These are phyloP conservation scores for Paecilomyces fulvus DNA, from an alignment of 2,329 filamentous ascomycete species.

Conservation along the genomic window DNA sequence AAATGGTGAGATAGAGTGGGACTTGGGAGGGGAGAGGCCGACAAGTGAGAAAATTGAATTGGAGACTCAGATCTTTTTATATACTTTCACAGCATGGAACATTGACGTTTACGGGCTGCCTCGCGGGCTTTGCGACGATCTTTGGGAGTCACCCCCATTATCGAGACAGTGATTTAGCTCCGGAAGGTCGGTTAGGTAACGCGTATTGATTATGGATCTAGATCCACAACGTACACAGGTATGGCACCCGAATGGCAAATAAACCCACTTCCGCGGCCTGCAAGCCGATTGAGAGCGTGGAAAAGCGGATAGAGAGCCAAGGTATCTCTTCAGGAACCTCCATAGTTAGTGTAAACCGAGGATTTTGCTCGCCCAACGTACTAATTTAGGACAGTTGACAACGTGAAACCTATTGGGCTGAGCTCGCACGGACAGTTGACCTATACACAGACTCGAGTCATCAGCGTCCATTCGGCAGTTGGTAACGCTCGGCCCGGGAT, in stretches of 20 bases:
- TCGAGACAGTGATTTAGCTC: background rate
- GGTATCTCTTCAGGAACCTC: too few relatives aligned
- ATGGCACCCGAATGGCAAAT: background rate
- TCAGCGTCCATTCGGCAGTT: background rate
- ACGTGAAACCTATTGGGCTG: too few relatives aligned
- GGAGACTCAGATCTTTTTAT: background rate
- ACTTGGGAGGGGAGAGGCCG: background rate
- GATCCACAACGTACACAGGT: background rate
- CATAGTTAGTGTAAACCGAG: background rate
- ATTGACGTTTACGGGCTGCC: background rate
- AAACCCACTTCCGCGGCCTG: background rate
- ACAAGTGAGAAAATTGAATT: background rate
- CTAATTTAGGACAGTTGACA: too few relatives aligned
- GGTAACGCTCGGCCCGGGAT: background rate
- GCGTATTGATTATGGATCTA: background rate
- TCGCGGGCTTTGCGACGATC: background rate
- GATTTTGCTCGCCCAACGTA: too few relatives aligned
- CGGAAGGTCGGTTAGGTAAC: background rate
- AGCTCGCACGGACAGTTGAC: too few relatives aligned
- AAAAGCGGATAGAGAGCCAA: background rate
- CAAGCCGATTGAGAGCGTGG: background rate
- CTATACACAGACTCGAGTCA: too few relatives aligned
- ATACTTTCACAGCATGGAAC: background rate
- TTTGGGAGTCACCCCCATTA: background rate
- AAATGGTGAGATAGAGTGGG: background rate